A percentile compares a stretch with the other conserved stretches of the same genome.
Evolutionary conservation across 1,284 basidiomycete genomes (phyloP).

Genomic region (Leccinum pachyderme): DNA sequence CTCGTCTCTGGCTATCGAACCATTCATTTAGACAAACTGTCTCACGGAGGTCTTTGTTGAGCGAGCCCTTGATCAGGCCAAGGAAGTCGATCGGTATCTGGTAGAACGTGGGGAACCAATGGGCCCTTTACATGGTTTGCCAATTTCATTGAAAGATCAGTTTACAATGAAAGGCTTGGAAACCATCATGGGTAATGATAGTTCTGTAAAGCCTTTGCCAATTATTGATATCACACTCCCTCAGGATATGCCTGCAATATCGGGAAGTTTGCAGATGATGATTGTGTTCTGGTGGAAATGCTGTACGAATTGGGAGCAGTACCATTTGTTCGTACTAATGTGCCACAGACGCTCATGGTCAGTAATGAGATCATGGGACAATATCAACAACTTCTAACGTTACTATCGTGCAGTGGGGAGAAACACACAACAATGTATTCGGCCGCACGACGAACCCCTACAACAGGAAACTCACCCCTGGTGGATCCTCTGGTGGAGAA

Average conservation of each 20-base stretch:
- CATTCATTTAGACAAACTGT: conserved; percentile 53
- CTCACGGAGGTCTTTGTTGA: conserved; percentile 69
- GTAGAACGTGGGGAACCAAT: conserved; percentile 20
- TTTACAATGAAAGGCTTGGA: conserved; percentile 53
- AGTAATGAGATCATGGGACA: conserved; percentile 3
- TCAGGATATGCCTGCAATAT: conserved; percentile 63
- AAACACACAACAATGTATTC: conserved; percentile 65
- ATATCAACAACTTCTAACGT: neutral
- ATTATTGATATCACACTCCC: neutral
- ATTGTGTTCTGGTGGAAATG: conserved; percentile 59
- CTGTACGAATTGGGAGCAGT: conserved; percentile 63
- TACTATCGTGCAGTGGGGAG: conserved; percentile 47
- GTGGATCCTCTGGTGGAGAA: conserved; percentile 69
- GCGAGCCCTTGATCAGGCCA: conserved; percentile 55
- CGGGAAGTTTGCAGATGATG: conserved; percentile 49
- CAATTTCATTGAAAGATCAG: conserved; percentile 64
- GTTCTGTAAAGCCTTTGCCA: neutral
- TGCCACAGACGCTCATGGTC: conserved; percentile 69
- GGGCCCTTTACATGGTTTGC: conserved; percentile 61
- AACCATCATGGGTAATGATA: conserved; percentile 47
- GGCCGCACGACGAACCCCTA: conserved; percentile 68
- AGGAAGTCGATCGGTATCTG: conserved; percentile 55
- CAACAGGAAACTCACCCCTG: conserved; percentile 53
- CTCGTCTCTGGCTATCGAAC: neutral
- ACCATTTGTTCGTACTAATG: conserved; percentile 70